Base-by-base conservation (phyloP, 1,284 basidiomycete species). In the Mycosarcoma maydis region DNA sequence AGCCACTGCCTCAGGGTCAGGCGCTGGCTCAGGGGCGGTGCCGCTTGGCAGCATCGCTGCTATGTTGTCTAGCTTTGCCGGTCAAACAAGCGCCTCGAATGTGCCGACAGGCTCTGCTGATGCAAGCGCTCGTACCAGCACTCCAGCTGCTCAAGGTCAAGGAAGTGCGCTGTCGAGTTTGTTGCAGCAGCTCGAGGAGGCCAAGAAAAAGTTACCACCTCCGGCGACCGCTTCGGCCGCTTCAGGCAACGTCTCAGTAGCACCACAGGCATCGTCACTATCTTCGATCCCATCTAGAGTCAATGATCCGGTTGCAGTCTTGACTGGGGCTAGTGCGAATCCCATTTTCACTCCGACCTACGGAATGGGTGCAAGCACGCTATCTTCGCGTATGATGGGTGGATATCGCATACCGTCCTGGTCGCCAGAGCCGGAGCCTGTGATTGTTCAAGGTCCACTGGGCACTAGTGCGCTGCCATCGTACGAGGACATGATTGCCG, bases 401-500 rank as follows among this genome's bases (percentile, higher is more conserved):
- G 32, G 30, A 38, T 13, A 22, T 19, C 46, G 55, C 14, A 43
- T 46, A 23, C 19, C 50, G 3, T 58, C 50, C 5, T 69, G 58
- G 65, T 68, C 66, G 30, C 59, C 66, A 22, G 66, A 55, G 19
- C 54, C 66, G 0, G 42, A 69, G 32, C 50, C 59, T 11, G 59
- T 70, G 33, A 70, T 70, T n/a, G 60, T 70, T 8, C 67, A 70
- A 41, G 67, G 67, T 24, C 67, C 60, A 10, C 26, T 64, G 20
- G 67, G 67, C 38, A 73, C 73, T 20, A 73, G 71, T 59, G 71
- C 71, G 20, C 54, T 77, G 20, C 75, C 75, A 19, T 77, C 75
- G 33, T 77, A 77, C 46, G 76, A 77, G 34, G 76, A 77, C 53
- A 77, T 77, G 76, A 73, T 77, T 17, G 69, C 76, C 48, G 76